Percentiles rank a stretch among this genome's conserved stretches.
These are phyloP conservation scores for Monosporascus sp. DNA, from an alignment of 2,329 filamentous ascomycete species.

Conservation along the genomic window DNA sequence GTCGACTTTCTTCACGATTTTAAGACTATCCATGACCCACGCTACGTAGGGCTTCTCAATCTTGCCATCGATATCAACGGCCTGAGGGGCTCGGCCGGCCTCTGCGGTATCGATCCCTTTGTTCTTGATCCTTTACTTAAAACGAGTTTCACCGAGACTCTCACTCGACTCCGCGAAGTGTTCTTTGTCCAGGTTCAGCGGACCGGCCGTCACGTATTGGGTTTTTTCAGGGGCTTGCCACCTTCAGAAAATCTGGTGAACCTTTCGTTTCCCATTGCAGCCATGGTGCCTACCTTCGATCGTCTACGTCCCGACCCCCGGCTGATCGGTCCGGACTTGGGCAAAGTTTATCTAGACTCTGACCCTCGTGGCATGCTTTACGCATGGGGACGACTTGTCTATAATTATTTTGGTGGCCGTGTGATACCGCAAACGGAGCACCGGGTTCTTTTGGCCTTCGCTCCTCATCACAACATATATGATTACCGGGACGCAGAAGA, in stretches of 20 bases:
- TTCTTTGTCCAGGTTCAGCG: constrained; percentile 3
- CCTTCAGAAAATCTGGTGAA: neutral
- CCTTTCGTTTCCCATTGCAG: constrained; percentile 5
- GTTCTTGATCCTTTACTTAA: neutral
- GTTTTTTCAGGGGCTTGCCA: neutral
- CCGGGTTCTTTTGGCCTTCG: constrained; percentile 1
- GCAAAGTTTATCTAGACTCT: neutral
- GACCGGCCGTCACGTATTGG: neutral
- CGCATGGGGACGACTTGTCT: constrained; percentile 1
- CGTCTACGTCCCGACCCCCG: constrained; percentile 6
- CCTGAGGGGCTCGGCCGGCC: neutral
- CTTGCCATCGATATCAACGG: constrained; percentile 1
- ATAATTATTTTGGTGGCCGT: neutral
- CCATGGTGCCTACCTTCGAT: constrained; percentile 4
- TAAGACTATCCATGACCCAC: constrained; percentile 9
- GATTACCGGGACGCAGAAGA: neutral
- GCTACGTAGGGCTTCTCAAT: constrained; percentile 8
- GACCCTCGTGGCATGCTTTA: neutral
- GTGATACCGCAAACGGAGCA: neutral
- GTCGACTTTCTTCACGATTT: constrained; percentile 8
- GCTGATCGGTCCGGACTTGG: constrained; percentile 1
- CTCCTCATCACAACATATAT: neutral
- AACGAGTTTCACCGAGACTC: constrained; percentile 2
- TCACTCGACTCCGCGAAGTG: constrained; percentile 6
- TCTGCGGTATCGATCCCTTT: neutral